Conservation (phyloP, 2,329 filamentous ascomycete genomes). For the Ophiognomonia clavigignenti-juglandacearum region DNA sequence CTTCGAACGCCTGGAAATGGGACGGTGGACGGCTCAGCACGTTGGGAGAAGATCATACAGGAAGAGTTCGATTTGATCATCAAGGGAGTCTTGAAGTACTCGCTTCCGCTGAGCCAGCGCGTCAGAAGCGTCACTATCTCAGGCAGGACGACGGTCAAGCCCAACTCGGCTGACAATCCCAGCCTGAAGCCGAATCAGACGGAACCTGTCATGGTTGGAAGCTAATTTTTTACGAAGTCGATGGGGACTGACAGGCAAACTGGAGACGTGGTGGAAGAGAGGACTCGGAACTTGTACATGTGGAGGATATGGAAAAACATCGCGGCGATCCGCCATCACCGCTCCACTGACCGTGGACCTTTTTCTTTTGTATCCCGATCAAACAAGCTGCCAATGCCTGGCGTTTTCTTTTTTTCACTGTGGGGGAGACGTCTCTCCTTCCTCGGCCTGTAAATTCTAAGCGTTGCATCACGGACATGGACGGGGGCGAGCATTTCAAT, state of each 20-base stretch:
- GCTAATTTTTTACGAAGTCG: not conserved
- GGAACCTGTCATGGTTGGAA: conserved; percentile 17
- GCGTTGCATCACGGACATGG: conserved; percentile 4
- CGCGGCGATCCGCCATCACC: not conserved
- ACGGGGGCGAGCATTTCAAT: not conserved
- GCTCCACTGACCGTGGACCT: not conserved
- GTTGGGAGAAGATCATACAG: conserved; percentile 87
- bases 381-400: not conserved
- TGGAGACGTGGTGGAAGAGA: not conserved
- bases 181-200: conserved; percentile 33
- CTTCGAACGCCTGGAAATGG: conserved; percentile 80
- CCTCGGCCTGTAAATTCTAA: not conserved
- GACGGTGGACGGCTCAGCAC: conserved; percentile 76
- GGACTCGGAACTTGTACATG: not conserved
- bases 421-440: not conserved
- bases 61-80: conserved; percentile 93
- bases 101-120: conserved; percentile 56
- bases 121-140: conserved; percentile 56
- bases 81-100: conserved; percentile 84
- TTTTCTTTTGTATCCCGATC: not conserved
- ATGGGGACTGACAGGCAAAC: not conserved
- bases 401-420: not conserved
- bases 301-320: not conserved
- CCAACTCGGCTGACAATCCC: conserved; percentile 56
- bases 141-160: conserved; percentile 55